These are phyloP conservation scores for Ogataea polymorpha DNA, from an alignment of 805 yeast genomes.

Conservation along the genomic window DNA sequence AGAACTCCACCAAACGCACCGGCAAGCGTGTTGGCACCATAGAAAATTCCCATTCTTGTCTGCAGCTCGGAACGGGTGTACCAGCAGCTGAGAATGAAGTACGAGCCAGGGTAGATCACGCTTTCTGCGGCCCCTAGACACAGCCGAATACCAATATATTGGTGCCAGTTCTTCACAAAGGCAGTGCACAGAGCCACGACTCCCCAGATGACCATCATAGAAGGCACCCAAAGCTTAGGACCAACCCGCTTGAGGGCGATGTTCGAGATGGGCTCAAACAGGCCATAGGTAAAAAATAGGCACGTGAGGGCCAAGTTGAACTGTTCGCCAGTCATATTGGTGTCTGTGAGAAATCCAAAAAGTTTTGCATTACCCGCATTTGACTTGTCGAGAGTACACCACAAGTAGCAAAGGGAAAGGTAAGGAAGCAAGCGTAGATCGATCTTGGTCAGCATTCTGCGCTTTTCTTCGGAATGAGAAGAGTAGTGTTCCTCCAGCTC, in stretches of 20 bases:
- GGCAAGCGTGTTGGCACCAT: conserved; percentile 34
- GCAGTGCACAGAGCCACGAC: conserved; percentile 35
- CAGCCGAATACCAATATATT: conserved; percentile 32
- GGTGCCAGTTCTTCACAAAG: conserved; percentile 24
- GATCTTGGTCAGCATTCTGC: conserved; percentile 25
- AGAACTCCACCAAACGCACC: conserved; percentile 39
- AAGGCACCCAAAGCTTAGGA: conserved; percentile 38
- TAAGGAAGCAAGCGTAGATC: conserved; percentile 25
- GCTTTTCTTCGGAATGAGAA: conserved; percentile 23
- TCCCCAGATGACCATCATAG: conserved; percentile 39
- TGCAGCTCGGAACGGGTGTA: conserved; percentile 39
- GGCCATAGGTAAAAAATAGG: conserved; percentile 39
- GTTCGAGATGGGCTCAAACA: conserved; percentile 41
- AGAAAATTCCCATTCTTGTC: conserved; percentile 36
- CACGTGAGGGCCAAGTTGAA: conserved; percentile 41
- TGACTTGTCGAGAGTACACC: conserved; percentile 33
- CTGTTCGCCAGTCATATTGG: conserved; percentile 33
- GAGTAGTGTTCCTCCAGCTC: conserved; percentile 17
- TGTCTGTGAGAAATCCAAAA: conserved; percentile 30
- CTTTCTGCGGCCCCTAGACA: conserved; percentile 42
- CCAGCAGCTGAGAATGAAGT: conserved; percentile 38
- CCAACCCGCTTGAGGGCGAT: conserved; percentile 33
- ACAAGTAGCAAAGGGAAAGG: conserved; percentile 29
- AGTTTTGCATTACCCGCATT: conserved; percentile 35
- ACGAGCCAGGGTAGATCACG: conserved; percentile 42